Percentiles rank a stretch among this genome's conserved stretches.
Evolutionary conservation across 2,329 filamentous ascomycete genomes (phyloP).

Genomic region (Parascedosporium putredinis): DNA sequence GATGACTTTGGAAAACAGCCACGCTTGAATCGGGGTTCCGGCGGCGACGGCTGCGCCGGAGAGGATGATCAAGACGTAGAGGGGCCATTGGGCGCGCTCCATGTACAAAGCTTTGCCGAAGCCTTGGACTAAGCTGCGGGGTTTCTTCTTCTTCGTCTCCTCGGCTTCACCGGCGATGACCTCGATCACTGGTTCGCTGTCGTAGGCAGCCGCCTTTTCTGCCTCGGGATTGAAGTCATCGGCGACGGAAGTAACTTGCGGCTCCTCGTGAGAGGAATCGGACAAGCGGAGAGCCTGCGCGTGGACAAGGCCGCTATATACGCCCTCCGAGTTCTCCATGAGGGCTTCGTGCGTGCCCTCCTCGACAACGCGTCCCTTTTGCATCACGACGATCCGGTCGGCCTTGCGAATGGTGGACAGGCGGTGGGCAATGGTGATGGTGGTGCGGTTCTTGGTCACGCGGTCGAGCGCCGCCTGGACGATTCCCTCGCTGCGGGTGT

Average conservation of each 20-base stretch:
- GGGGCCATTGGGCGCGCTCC: slow-evolving; percentile 38
- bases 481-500: slow-evolving; percentile 34
- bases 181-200: slow-evolving; percentile 22
- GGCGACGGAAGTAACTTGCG: neutral
- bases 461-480: slow-evolving; percentile 22
- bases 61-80: slow-evolving; percentile 39
- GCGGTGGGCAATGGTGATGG: slow-evolving; percentile 17
- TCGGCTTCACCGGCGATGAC: slow-evolving; percentile 34
- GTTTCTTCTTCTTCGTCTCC: slow-evolving; percentile 21
- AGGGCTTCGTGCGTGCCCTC: slow-evolving; percentile 34
- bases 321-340: slow-evolving; percentile 45
- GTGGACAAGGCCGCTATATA: slow-evolving; percentile 58
- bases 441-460: slow-evolving; percentile 12
- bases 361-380: slow-evolving; percentile 32
- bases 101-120: slow-evolving; percentile 49
- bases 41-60: slow-evolving; percentile 28
- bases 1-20: slow-evolving; percentile 44
- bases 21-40: slow-evolving; percentile 40
- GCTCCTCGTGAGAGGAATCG: slow-evolving; percentile 21
- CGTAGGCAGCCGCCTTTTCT: slow-evolving; percentile 18
- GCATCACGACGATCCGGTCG: slow-evolving; percentile 29
- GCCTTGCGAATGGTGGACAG: slow-evolving; percentile 23
- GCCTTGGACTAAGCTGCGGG: slow-evolving; percentile 37
- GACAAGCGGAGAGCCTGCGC: slow-evolving; percentile 49
- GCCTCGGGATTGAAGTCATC: slow-evolving; percentile 10